Conservation (phyloP, 768 basidiomycete genomes). For the Basidioascus undulatus region DNA sequence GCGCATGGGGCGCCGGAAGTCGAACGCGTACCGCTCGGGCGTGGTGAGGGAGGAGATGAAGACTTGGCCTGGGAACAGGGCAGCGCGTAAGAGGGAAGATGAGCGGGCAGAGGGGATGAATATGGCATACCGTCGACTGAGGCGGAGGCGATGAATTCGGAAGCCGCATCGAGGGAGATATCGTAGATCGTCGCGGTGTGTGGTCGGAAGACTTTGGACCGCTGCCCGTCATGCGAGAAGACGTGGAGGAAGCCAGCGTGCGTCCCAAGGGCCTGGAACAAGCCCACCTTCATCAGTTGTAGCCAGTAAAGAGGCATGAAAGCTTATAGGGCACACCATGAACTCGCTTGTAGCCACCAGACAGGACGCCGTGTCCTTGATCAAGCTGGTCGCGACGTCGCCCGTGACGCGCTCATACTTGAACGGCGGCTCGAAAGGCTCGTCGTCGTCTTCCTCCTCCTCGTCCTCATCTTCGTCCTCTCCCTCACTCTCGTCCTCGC, state of each 20-base stretch:
- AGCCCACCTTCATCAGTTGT: not conserved
- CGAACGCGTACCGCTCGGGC: constrained; percentile 51
- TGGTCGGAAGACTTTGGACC: constrained; percentile 70
- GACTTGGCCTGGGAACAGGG: constrained; percentile 47
- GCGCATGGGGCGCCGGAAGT: constrained; percentile 78
- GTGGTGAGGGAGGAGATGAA: constrained; percentile 60
- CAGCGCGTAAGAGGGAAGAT: not conserved
- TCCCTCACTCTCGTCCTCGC: constrained; percentile 9
- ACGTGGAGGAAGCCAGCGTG: constrained; percentile 82
- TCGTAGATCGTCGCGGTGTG: constrained; percentile 72
- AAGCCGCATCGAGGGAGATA: constrained; percentile 56
- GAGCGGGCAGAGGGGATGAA: not conserved
- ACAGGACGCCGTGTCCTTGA: constrained; percentile 48
- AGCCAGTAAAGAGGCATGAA: not conserved
- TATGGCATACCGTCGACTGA: constrained; percentile 58
- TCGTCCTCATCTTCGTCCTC: constrained; percentile 26
- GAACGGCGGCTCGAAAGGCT: constrained; percentile 73
- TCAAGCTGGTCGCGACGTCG: constrained; percentile 44
- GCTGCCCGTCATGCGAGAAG: constrained; percentile 48
- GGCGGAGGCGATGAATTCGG: constrained; percentile 74
- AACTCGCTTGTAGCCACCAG: not conserved
- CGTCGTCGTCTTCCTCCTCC: constrained; percentile 38
- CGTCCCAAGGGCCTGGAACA: constrained; percentile 56
- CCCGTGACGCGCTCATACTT: constrained; percentile 73
- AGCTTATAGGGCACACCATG: no score